These are phyloP conservation scores for Malbranchea cinnamomea DNA, from an alignment of 2,329 filamentous ascomycete genomes.

Conservation along the genomic window DNA sequence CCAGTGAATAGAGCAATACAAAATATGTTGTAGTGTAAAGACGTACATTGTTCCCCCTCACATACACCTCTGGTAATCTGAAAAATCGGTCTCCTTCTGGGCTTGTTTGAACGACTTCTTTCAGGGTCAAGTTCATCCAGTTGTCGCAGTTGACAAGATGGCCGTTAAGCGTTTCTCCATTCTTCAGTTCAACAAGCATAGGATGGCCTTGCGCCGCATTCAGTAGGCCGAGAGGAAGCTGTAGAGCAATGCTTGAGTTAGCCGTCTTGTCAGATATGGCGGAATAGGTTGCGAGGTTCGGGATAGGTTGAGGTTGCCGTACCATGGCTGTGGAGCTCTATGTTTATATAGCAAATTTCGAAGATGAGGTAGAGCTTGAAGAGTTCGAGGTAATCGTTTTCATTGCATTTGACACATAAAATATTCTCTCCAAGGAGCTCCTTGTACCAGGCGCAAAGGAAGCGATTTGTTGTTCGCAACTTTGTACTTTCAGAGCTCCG, in stretches of 20 bases:
- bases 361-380: too few species aligned
- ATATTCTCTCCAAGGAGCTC: too few species aligned
- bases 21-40: neutral
- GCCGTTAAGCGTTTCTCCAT: constrained; percentile 92
- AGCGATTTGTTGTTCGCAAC: too few species aligned
- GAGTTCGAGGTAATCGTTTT: too few species aligned
- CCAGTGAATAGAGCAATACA: neutral
- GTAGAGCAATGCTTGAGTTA: constrained; percentile 4
- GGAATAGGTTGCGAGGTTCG: neutral
- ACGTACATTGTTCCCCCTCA: constrained; percentile 90
- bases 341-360: too few species aligned
- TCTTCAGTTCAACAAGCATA: constrained; percentile 95
- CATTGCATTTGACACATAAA: too few species aligned
- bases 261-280: neutral
- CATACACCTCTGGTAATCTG: constrained; percentile 82
- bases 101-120: constrained; percentile 93
- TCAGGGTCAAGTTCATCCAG: constrained; percentile 98
- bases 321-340: too few species aligned
- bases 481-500: too few species aligned
- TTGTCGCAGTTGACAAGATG: constrained; percentile 95
- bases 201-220: constrained; percentile 95
- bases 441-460: too few species aligned
- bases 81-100: constrained; percentile 91
- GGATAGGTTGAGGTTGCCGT: neutral
- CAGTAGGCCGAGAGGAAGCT: constrained; percentile 62